phyloP scores from a whole-genome alignment of 176 grass and related monocot genomes.

The Ananas comosus region DNA sequence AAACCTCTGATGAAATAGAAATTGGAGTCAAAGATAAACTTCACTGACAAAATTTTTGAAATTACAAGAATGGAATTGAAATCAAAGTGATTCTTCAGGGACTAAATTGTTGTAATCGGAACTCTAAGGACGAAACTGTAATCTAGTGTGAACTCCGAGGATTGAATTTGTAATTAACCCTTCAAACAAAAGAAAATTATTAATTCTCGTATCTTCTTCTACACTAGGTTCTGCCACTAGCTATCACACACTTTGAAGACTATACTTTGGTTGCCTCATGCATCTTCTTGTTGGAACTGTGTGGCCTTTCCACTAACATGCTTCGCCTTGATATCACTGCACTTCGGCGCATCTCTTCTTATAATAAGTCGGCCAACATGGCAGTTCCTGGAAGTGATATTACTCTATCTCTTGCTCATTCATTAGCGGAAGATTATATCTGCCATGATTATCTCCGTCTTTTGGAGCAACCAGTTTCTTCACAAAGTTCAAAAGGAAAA shows the following conservation, averaged over 20 bases:
- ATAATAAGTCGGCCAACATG: conserved; percentile 43
- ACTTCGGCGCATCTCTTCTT: conserved; percentile 66
- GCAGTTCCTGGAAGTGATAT: conserved; percentile 44
- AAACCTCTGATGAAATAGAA: too few species aligned
- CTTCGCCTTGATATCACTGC: conserved; percentile 90
- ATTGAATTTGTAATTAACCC: background rate
- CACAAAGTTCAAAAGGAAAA: conserved; percentile 28
- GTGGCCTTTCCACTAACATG: conserved; percentile 80
- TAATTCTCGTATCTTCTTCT: conserved; percentile 11
- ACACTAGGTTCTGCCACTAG: conserved; percentile 71
- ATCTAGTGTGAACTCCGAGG: too few species aligned
- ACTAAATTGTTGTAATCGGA: too few species aligned
- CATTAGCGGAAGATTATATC: conserved; percentile 88
- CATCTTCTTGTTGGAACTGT: conserved; percentile 81
- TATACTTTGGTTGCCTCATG: conserved; percentile 71
- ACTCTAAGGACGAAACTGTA: too few species aligned
- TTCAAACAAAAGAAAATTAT: background rate
- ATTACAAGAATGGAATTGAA: too few species aligned
- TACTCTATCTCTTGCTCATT: conserved; percentile 56
- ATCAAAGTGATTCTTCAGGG: too few species aligned
- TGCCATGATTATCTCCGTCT: conserved; percentile 70
- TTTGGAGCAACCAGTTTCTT: conserved; percentile 41
- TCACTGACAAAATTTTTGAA: too few species aligned
- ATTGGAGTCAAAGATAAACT: too few species aligned
- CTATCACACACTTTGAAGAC: conserved; percentile 85